A percentile compares a stretch with the other conserved stretches of the same genome.
These are phyloP conservation scores for Neurospora hispaniola DNA, from an alignment of 495 filamentous ascomycete genomes.

Conservation along the genomic window DNA sequence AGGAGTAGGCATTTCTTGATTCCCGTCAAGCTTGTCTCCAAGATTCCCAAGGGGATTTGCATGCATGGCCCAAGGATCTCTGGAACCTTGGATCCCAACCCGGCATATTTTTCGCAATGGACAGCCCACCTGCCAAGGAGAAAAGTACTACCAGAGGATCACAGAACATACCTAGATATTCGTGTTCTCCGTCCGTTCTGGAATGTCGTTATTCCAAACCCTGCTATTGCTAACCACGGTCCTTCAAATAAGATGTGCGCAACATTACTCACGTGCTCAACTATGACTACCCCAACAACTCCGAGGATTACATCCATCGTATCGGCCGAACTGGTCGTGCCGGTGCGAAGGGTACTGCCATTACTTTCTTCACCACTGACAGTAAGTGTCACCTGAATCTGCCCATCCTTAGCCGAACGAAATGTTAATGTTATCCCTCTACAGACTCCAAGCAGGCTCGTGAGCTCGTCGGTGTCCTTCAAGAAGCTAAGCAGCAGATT, in stretches of 20 bases:
- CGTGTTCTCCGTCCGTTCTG: slow-evolving; percentile 39
- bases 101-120: slow-evolving; percentile 46
- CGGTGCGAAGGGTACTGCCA: slow-evolving; percentile 83
- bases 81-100: slow-evolving; percentile 47
- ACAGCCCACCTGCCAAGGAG: slow-evolving; percentile 47
- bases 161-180: slow-evolving; percentile 50
- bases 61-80: slow-evolving; percentile 44
- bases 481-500: slow-evolving; percentile 96
- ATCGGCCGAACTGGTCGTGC: slow-evolving; percentile 97
- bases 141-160: slow-evolving; percentile 52
- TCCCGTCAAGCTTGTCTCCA: slow-evolving; percentile 45
- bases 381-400: slow-evolving; percentile 50
- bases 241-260: slow-evolving; percentile 79
- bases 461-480: slow-evolving; percentile 84
- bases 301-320: slow-evolving; percentile 98
- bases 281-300: slow-evolving; percentile 99
- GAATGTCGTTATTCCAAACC: slow-evolving; percentile 44
- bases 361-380: slow-evolving; percentile 97
- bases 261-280: slow-evolving; percentile 99
- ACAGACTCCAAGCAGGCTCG: slow-evolving; percentile 92
- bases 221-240: slow-evolving; percentile 67
- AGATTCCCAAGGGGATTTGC: slow-evolving; percentile 32
- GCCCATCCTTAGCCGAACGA: slow-evolving; percentile 3
- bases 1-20: slow-evolving; percentile 66
- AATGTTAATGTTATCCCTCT: slow-evolving; percentile 21